phyloP scores from a whole-genome alignment of 345 rosid genomes.

The Sisymbrium irio region DNA sequence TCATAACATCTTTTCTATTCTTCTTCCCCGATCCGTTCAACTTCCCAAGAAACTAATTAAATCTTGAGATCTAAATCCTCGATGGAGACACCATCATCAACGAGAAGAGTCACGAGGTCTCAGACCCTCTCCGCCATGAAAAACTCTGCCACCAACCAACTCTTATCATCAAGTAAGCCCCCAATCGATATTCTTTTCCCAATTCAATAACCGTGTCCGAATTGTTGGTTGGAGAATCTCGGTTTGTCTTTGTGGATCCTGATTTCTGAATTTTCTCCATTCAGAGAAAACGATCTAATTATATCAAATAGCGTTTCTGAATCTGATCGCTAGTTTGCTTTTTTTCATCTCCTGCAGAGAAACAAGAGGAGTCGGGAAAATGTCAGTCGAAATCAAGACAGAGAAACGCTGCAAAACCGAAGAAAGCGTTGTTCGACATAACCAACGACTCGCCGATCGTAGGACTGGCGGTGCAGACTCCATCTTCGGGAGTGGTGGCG shows the following conservation, averaged over 20 bases:
- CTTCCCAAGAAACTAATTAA: neutral
- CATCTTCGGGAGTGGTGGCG: slow-evolving; percentile 48
- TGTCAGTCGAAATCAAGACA: slow-evolving; percentile 11
- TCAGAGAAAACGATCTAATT: no score
- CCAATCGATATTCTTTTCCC: neutral
- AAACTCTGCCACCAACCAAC: slow-evolving; percentile 12
- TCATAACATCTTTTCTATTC: neutral
- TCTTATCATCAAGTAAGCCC: slow-evolving; percentile 25
- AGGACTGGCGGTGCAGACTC: slow-evolving; percentile 76
- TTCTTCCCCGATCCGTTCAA: neutral
- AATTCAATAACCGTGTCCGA: no score
- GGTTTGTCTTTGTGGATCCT: neutral
- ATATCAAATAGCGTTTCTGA: no score
- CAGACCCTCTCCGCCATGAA: slow-evolving; percentile 24
- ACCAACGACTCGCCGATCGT: slow-evolving; percentile 92
- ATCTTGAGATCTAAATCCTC: neutral
- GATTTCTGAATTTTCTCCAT: no score
- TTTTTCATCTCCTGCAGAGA: neutral
- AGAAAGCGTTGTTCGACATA: slow-evolving; percentile 68
- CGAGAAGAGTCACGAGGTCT: slow-evolving; percentile 35
- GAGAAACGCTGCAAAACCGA: slow-evolving; percentile 19
- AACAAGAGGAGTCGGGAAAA: slow-evolving; percentile 10
- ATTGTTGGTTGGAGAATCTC: neutral
- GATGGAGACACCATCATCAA: slow-evolving; percentile 35
- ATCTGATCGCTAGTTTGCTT: neutral